Evolutionary conservation across 2,329 filamentous ascomycete genomes (phyloP), one percentile per base, ranked within the genome.

Genomic region (Endoconidiophora polonica): DNA sequence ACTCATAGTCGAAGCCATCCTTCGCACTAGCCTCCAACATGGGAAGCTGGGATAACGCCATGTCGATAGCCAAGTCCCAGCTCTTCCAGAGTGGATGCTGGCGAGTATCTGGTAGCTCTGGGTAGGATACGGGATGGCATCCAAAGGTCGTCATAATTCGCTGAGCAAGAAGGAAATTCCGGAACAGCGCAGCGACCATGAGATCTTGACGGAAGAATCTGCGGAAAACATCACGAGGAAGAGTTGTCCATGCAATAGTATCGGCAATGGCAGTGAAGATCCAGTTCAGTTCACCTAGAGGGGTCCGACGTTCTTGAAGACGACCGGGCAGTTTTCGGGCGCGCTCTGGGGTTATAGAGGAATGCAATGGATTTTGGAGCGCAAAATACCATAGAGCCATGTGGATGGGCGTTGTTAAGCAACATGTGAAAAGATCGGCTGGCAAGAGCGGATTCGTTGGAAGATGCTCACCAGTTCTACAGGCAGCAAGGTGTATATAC

Each of bases 181-280:
- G 79, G 65, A 96, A 98, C 5, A 98, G 69, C 2, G 91, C 91
- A 10, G 91, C 91, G n/a, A 98, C 91, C 88, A 98, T 96, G 10
- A 98, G 72, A 63, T 98, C 91, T 63, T 98, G 91, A 40, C 91
- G 73, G 65, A 98, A 98, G 54, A 96, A 85, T 64, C 94, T 94
- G 65, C 94, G 88, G 66, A 98, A 98, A 9, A 95, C 69, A 18
- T 87, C 78, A 43, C 90, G 82, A 2, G 88, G 86, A 3, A 98
- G 68, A 4, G 86, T 93, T 29, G 94, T 96, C 91, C 91, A 98
- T 0, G 91, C 91, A 59, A 98, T 98, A 1, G 90, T 96, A 62
- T 98, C 91, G 0, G 91, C 98, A 56, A 98, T 96, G 49, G 91
- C 91, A 0, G 91, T 98, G 61, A 98, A 96, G 36, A 98, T 98